Conservation (phyloP, 2,329 filamentous ascomycete genomes). For the Stagonosporopsis cucurbitacearum region DNA sequence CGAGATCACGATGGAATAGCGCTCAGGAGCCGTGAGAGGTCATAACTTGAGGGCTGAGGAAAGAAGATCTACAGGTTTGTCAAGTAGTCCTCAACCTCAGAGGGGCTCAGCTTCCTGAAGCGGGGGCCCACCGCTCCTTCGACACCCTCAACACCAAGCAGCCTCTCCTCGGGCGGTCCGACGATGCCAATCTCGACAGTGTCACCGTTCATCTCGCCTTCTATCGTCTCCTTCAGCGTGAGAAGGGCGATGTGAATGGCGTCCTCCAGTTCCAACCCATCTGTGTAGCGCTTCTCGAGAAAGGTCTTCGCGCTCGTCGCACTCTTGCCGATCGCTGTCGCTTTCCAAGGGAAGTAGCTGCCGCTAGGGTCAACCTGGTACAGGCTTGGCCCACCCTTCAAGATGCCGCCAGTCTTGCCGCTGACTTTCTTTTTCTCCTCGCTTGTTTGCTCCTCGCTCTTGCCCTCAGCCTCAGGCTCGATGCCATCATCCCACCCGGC, state of each 20-base stretch:
- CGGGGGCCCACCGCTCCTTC: constrained; percentile 83
- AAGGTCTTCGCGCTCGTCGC: constrained; percentile 99
- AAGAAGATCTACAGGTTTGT: constrained; percentile 80
- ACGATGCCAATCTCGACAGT: constrained; percentile 99
- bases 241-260: constrained; percentile 97
- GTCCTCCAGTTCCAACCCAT: constrained; percentile 95
- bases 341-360: constrained; percentile 99
- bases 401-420: constrained; percentile 91
- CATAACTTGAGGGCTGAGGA: background rate
- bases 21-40: background rate
- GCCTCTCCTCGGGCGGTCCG: constrained; percentile 88
- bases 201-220: constrained; percentile 98
- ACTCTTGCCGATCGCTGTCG: constrained; percentile 97
- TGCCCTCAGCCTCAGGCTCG: constrained; percentile 78
- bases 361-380: constrained; percentile 99
- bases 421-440: constrained; percentile 73
- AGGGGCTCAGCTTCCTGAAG: constrained; percentile 92
- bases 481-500: constrained; percentile 98
- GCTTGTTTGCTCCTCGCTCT: constrained; percentile 59
- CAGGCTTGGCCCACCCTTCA: constrained; percentile 94
- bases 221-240: constrained; percentile 98
- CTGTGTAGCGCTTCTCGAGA: constrained; percentile 98
- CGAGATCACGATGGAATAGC: constrained; percentile 22
- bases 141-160: constrained; percentile 89
- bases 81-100: constrained; percentile 99